Evolutionary conservation across 495 filamentous ascomycete genomes (phyloP).

Genomic region (Sabuloglossum arenarium): DNA sequence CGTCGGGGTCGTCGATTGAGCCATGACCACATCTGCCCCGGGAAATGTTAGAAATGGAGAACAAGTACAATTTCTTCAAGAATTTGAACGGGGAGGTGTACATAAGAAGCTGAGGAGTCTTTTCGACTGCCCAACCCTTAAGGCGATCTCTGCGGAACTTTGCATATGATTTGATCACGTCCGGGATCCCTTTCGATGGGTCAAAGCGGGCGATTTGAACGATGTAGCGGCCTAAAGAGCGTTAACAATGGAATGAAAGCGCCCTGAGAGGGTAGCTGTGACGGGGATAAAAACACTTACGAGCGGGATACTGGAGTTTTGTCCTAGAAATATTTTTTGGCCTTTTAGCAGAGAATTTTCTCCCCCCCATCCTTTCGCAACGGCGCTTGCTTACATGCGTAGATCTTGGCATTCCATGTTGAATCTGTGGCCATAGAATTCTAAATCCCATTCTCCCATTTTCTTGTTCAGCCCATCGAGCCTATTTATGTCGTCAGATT

Average conservation of each 20-base stretch:
- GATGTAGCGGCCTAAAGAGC: slow-evolving; percentile 42
- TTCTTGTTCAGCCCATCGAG: slow-evolving; percentile 73
- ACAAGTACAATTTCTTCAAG: too few species aligned
- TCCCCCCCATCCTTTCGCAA: too few species aligned
- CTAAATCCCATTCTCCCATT: slow-evolving; percentile 50
- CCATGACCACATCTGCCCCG: slow-evolving; percentile 67
- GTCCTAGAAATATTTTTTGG: slow-evolving; percentile 35
- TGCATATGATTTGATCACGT: slow-evolving; percentile 58
- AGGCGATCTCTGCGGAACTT: slow-evolving; percentile 43
- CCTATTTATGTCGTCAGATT: too few species aligned
- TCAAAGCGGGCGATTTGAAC: slow-evolving; percentile 74
- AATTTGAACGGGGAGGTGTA: too few species aligned
- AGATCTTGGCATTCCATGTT: slow-evolving; percentile 39
- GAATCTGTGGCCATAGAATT: slow-evolving; percentile 59
- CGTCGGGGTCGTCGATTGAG: slow-evolving; percentile 74
- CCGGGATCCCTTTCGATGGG: slow-evolving; percentile 66
- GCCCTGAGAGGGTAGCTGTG: too few species aligned
- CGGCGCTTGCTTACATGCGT: slow-evolving; percentile 25
- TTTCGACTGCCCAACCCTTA: slow-evolving; percentile 19
- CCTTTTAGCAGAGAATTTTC: too few species aligned
- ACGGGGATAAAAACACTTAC: too few species aligned
- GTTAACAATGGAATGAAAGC: too few species aligned
- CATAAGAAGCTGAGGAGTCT: slow-evolving; percentile 47
- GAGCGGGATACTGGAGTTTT: slow-evolving; percentile 42
- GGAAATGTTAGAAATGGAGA: too few species aligned